These are phyloP conservation scores for Aureobasidium leucospermi DNA, from an alignment of 2,329 filamentous ascomycete species.

Conservation along the genomic window DNA sequence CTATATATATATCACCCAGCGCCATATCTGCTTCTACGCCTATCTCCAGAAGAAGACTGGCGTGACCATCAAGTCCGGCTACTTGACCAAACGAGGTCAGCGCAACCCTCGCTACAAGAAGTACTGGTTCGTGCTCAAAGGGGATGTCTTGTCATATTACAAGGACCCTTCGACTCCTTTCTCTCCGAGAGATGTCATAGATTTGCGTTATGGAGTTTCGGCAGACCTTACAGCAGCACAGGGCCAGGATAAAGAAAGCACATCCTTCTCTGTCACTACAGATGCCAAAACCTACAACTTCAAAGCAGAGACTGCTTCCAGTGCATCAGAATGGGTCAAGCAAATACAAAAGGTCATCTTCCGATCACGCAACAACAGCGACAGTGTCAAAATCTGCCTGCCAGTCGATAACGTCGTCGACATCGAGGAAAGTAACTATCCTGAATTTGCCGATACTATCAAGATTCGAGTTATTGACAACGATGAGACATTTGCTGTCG, in stretches of 20 bases:
- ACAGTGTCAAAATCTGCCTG: conserved; percentile 91
- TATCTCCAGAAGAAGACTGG: conserved; percentile 87
- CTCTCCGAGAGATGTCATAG: conserved; percentile 86
- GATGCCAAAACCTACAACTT: conserved; percentile 80
- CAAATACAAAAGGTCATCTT: conserved; percentile 92
- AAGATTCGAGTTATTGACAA: conserved; percentile 91
- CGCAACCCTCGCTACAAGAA: conserved; percentile 81
- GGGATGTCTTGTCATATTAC: conserved; percentile 87
- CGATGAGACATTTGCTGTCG: conserved; percentile 88
- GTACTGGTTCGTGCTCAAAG: conserved; percentile 90
- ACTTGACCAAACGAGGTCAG: conserved; percentile 79
- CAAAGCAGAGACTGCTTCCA: conserved; percentile 76
- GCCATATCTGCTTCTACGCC: conserved; percentile 94
- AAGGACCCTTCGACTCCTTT: conserved; percentile 76
- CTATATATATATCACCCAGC: conserved; percentile 89
- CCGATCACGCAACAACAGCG: conserved; percentile 88
- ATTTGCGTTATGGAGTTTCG: conserved; percentile 84
- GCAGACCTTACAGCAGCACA: conserved; percentile 66
- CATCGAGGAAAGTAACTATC: conserved; percentile 82
- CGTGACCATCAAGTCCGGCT: conserved; percentile 72
- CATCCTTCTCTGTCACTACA: conserved; percentile 74
- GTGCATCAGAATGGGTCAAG: conserved; percentile 95
- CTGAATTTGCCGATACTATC: conserved; percentile 87
- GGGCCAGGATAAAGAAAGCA: conserved; percentile 61
- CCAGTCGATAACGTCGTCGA: conserved; percentile 86